Evolutionary conservation across 75 land plant species (phyloP).

Genomic region (Adiantum capillusveneris): DNA sequence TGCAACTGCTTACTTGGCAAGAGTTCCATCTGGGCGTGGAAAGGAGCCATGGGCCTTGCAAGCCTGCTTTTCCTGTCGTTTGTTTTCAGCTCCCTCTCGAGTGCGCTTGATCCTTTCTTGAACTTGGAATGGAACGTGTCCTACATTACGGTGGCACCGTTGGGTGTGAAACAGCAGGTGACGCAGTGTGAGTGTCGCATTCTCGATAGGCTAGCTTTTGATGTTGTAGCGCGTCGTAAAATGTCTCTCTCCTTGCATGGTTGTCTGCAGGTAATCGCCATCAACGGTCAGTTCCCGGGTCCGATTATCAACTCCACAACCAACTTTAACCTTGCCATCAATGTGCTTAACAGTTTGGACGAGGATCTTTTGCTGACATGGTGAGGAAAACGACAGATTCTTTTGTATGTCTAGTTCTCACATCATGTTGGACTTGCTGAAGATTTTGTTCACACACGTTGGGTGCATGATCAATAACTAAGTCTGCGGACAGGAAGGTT

Average conservation of each 20-base stretch:
- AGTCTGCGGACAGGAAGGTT: too few relatives aligned
- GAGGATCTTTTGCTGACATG: conserved; percentile 77
- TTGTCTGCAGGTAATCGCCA: conserved; percentile 64
- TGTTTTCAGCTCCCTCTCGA: background rate
- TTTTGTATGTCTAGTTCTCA: too few relatives aligned
- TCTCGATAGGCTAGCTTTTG: background rate
- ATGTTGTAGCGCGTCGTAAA: too few relatives aligned
- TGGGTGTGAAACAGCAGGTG: conserved; percentile 70
- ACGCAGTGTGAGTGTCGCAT: background rate
- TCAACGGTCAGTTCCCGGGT: conserved; percentile 83
- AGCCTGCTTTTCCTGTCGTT: too few relatives aligned
- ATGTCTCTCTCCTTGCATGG: too few relatives aligned
- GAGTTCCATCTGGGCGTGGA: too few relatives aligned
- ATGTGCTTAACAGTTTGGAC: conserved; percentile 71
- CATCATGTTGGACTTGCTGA: too few relatives aligned
- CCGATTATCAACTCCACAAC: conserved; percentile 71
- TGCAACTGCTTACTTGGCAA: too few relatives aligned
- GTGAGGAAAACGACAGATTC: conserved; percentile 18
- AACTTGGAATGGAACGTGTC: conserved; percentile 49
- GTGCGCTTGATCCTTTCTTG: conserved; percentile 27
- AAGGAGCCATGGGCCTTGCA: too few relatives aligned
- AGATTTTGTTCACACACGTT: too few relatives aligned
- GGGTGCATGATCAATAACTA: too few relatives aligned
- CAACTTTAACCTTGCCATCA: conserved; percentile 64
- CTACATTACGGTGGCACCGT: conserved; percentile 52